Conservation (phyloP, 1,139 yeast species). For the Sugiyamaella castrensis region DNA sequence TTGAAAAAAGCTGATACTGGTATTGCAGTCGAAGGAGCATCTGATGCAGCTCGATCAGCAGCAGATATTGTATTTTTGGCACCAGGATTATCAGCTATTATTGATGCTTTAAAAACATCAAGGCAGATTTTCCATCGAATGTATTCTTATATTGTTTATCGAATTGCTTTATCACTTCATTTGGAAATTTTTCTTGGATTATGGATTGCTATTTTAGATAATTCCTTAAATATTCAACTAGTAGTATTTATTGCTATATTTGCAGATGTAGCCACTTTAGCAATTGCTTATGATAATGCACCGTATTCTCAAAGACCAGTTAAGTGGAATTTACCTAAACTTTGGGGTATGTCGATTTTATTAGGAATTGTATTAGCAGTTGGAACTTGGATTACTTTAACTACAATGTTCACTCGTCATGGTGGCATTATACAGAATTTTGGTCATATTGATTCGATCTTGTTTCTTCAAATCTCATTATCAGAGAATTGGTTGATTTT, state of each 20-base stretch:
- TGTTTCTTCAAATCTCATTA: conserved; percentile 69
- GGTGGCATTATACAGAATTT: conserved; percentile 70
- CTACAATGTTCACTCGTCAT: conserved; percentile 60
- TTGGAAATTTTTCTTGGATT: conserved; percentile 70
- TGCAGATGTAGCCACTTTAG: conserved; percentile 75
- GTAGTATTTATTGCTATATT: conserved; percentile 73
- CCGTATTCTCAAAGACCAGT: conserved; percentile 97
- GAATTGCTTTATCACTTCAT: conserved; percentile 72
- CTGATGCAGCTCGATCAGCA: conserved; percentile 79
- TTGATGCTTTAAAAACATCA: conserved; percentile 73
- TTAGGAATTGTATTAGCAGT: conserved; percentile 64
- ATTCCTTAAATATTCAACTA: conserved; percentile 61
- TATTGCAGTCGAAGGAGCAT: conserved; percentile 79
- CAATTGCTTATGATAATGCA: conserved; percentile 82
- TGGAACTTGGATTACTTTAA: conserved; percentile 72
- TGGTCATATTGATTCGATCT: conserved; percentile 65
- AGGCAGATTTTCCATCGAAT: conserved; percentile 81
- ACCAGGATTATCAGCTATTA: conserved; percentile 75
- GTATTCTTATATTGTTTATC: conserved; percentile 78
- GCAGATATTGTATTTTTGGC: conserved; percentile 78
- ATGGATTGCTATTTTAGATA: conserved; percentile 70
- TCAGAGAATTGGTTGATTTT: conserved; percentile 79
- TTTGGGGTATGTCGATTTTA: conserved; percentile 73
- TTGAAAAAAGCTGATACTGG: conserved; percentile 79
- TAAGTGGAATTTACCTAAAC: conserved; percentile 93